Base-by-base conservation (phyloP, 805 yeast genomes). In the Wickerhamiella brachini region DNA sequence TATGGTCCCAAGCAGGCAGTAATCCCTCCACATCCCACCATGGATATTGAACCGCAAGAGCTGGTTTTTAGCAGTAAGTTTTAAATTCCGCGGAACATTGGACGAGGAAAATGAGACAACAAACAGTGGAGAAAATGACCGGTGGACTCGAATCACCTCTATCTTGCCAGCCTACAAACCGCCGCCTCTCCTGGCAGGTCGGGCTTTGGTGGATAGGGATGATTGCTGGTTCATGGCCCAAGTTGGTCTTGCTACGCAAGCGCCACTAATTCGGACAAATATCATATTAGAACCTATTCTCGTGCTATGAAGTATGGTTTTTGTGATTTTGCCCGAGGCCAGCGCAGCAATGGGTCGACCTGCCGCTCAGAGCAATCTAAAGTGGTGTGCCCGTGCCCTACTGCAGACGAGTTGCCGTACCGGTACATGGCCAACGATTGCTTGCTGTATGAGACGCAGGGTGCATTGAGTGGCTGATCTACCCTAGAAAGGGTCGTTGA, bases 51-150 rank as follows among this genome's bases (percentile, higher is more conserved):
- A 49, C 95, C 95, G 54, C 76, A 73, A 56, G 71, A 74, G 52
- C 74, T 87, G 68, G 89, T 83, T 67, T 87, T 83, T 68, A 77
- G 76, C 61, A 82, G 94, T 85, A 76, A 67, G 93, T 49, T 42
- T 5, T 8, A 29, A 26, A 29, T 29, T 12, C 34, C 12, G 15
- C 15, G 34, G 15, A 29, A 29, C 34, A 29, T 29, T 29, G 34
- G 34, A 29, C 34, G 3, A 5, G 15, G 34, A 12, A 29, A 29
- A 5, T 15, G 12, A 29, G 12, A 3, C 34, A 29, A 29, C 34
- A 7, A 3, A 7, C 34, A 29, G 9, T 26, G 31, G 34, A 24
- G 8, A 8, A 24, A 24, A 24, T 24, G 26, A 24, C n/a, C n/a
- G n/a, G n/a, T n/a, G n/a, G n/a, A n/a, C n/a, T n/a, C n/a, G n/a